phyloP scores from a whole-genome alignment of 352 stramenopile species.

The Plasmopara muralis region DNA sequence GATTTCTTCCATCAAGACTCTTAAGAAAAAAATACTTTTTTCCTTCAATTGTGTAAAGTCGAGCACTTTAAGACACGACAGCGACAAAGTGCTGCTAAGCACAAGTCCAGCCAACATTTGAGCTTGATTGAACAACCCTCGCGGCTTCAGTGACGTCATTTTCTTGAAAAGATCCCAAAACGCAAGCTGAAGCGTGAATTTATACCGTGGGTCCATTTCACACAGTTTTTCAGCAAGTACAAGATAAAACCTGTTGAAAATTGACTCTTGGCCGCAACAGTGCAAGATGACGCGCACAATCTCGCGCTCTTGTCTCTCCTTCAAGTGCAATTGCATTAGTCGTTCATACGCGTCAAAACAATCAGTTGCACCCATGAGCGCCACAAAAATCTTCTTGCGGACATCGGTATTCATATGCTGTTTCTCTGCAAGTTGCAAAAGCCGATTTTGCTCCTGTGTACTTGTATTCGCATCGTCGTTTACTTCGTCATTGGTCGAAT shows the following conservation, averaged over 20 bases:
- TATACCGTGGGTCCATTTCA: conserved; percentile 91
- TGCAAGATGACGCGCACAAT: conserved; percentile 93
- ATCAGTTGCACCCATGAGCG: conserved; percentile 94
- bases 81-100: conserved; percentile 47
- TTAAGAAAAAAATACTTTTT: conserved; percentile 85
- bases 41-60: conserved; percentile 89
- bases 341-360: conserved; percentile 95
- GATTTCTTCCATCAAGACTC: conserved; percentile 69
- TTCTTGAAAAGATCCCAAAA: conserved; percentile 98
- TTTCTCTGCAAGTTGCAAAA: conserved; percentile 91
- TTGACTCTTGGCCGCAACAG: conserved; percentile 79
- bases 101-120: conserved; percentile 81
- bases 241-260: conserved; percentile 96
- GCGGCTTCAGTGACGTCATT: conserved; percentile 63
- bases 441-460: conserved; percentile 30
- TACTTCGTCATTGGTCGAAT: conserved; percentile 28
- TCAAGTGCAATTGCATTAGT: conserved; percentile 84
- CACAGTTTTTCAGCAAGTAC: conserved; percentile 90
- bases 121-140: conserved; percentile 88
- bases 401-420: conserved; percentile 97
- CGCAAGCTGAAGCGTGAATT: conserved; percentile 94
- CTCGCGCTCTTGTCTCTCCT: conserved; percentile 90
- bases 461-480: conserved; percentile 8
- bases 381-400: conserved; percentile 93
- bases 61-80: conserved; percentile 88